Conservation (phyloP, 1,284 basidiomycete species). For the Fistulina hepatica region DNA sequence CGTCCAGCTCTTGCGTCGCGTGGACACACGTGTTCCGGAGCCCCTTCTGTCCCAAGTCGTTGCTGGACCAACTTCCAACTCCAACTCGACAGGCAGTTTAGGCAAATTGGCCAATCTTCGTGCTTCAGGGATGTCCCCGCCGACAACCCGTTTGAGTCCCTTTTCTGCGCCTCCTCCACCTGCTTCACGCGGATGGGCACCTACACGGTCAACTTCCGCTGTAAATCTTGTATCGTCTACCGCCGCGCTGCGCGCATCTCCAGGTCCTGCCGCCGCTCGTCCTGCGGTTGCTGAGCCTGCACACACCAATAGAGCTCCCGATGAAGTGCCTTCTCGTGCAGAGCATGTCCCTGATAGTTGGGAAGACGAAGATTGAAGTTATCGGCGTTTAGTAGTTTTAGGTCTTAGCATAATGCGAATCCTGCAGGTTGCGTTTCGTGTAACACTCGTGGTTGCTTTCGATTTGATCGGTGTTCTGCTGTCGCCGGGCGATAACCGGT, state of each 20-base stretch:
- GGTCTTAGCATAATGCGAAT: too few species aligned
- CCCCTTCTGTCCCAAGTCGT: conserved; percentile 52
- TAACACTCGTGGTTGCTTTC: too few species aligned
- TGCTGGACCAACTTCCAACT: conserved; percentile 18
- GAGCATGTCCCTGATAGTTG: conserved; percentile 37
- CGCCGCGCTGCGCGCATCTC: conserved; percentile 11
- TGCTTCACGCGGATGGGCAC: background rate
- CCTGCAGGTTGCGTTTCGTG: too few species aligned
- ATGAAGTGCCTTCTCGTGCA: conserved; percentile 1
- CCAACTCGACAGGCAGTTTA: conserved; percentile 27
- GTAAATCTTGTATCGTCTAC: background rate
- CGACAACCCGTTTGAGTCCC: conserved; percentile 2
- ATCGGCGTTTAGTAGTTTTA: too few species aligned
- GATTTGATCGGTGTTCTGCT: too few species aligned
- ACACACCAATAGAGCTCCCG: background rate
- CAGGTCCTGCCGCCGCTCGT: conserved; percentile 5
- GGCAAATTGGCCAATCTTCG: conserved; percentile 45
- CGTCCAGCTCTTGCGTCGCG: conserved; percentile 68
- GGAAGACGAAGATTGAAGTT: conserved; percentile 36
- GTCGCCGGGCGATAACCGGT: too few species aligned
- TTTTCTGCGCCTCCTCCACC: background rate
- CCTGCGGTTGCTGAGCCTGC: conserved; percentile 6
- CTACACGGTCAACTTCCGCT: background rate
- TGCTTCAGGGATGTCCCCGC: conserved; percentile 7
- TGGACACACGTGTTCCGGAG: conserved; percentile 69